phyloP scores from a whole-genome alignment of 179 eudicot species.

The Nepenthes alata region DNA sequence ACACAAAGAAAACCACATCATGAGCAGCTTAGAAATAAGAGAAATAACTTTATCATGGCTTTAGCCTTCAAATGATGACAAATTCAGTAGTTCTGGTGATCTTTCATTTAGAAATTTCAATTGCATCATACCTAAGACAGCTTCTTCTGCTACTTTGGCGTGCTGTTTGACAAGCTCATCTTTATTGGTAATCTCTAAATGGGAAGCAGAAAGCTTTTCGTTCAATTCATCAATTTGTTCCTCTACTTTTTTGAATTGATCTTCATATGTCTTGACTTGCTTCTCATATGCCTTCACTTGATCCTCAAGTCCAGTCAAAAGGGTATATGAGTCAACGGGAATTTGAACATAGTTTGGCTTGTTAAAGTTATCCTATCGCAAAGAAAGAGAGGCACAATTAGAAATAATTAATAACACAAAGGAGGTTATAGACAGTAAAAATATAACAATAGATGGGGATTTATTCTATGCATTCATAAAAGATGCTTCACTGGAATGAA shows the following conservation, averaged over 20 bases:
- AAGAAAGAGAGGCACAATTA: background rate
- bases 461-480: background rate
- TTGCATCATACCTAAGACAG: constrained; percentile 58
- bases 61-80: too few species aligned
- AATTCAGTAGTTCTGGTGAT: too few species aligned
- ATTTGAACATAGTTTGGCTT: constrained; percentile 9
- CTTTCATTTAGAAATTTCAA: background rate
- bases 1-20: too few species aligned
- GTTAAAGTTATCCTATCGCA: constrained; percentile 5
- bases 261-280: constrained; percentile 7
- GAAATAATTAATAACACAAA: too few species aligned
- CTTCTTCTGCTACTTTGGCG: constrained; percentile 94
- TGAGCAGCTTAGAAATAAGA: too few species aligned
- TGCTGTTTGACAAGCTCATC: constrained; percentile 87
- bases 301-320: constrained; percentile 9
- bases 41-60: too few species aligned
- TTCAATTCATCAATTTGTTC: constrained; percentile 51
- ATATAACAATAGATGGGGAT: background rate
- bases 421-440: background rate
- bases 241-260: constrained; percentile 54
- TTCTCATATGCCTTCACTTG: constrained; percentile 5
- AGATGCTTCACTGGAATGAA: background rate
- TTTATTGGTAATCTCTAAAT: constrained; percentile 61
- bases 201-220: constrained; percentile 57
- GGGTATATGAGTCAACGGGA: constrained; percentile 5